A percentile compares a stretch with the other conserved stretches of the same genome.
Conservation (phyloP, 257 asterid species). For the Coffea eugenioides region DNA sequence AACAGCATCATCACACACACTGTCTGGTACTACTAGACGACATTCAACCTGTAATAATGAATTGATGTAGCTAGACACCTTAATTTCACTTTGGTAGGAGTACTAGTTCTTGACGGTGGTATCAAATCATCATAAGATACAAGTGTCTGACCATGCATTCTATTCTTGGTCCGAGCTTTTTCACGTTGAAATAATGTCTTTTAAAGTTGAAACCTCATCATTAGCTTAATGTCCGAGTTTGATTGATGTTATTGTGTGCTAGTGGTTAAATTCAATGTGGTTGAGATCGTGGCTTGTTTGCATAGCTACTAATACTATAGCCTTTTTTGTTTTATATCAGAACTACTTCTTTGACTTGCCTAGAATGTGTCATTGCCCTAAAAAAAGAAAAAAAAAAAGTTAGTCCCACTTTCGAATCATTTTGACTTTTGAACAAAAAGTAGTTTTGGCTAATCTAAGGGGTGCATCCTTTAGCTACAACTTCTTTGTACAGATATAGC, state of each 20-base stretch:
- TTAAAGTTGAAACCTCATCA: slow-evolving; percentile 18
- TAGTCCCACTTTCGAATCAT: background rate
- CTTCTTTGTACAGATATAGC: too few relatives aligned
- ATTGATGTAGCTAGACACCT: background rate
- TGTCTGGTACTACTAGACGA: background rate
- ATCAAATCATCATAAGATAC: slow-evolving; percentile 32
- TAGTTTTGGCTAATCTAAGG: background rate
- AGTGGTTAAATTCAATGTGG: slow-evolving; percentile 10
- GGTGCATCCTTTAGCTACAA: background rate
- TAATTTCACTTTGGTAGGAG: background rate
- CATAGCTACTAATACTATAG: background rate
- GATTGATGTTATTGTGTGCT: slow-evolving; percentile 29
- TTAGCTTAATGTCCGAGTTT: slow-evolving; percentile 22
- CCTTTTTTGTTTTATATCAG: slow-evolving; percentile 11
- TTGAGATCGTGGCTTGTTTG: slow-evolving; percentile 12
- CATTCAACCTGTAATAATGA: background rate
- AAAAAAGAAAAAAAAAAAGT: background rate
- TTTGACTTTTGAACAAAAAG: background rate
- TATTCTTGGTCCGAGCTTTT: background rate
- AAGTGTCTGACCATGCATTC: slow-evolving; percentile 12
- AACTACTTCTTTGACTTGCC: slow-evolving; percentile 23
- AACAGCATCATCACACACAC: background rate
- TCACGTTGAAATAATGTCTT: background rate
- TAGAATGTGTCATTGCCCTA: background rate
- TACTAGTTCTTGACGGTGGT: slow-evolving; percentile 15